Evolutionary conservation across 768 basidiomycete species (phyloP), one percentile per base, ranked within the genome.

Genomic region (Lentinula raphanica): DNA sequence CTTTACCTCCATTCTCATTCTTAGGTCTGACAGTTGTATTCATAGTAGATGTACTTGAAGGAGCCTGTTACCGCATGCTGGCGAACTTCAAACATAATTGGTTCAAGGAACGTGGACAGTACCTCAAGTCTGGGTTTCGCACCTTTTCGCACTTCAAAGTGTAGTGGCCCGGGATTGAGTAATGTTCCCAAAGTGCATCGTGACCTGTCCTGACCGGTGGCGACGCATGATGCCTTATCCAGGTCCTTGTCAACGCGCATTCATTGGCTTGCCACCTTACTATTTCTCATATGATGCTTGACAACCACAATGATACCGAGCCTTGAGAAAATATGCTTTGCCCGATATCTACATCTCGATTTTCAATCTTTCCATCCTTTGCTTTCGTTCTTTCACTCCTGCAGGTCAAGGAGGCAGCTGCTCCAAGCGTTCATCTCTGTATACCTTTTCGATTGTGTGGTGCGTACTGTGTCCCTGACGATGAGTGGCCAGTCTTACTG

Each of bases 331-430:
- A 53, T 12, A 29, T 36, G 17, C 3, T 21, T 53, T 25, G 42
- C 42, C 19, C 9, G 42, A 5, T 12, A 23, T 23, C 21, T 44
- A 11, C 0, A 44, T 23, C n/a, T n/a, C n/a, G n/a, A n/a, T n/a
- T n/a, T n/a, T n/a, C n/a, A 44, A 12, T 39, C 31, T 36, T 36
- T 11, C n/a, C n/a, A n/a, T 25, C n/a, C 36, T 21, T 21, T 39
- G 7, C 50, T 53, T 36, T 53, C 31, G 31, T 53, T 53, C 50
- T 36, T 28, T 53, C 23, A 21, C 48, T 53, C 50, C 50, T 39
- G 31, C 50, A 23, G 50, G 50, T 35, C 21, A 27, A 39, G 23
- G 50, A 31, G 32, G 7, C 32, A 25, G 19, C n/a, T 36, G n/a
- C 46, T 48, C 29, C 8, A 25, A 17, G 12, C 27, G 12, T 28